These are phyloP conservation scores for Eimeria tenella DNA, from an alignment of 169 alveolate genomes.

Conservation along the genomic window DNA sequence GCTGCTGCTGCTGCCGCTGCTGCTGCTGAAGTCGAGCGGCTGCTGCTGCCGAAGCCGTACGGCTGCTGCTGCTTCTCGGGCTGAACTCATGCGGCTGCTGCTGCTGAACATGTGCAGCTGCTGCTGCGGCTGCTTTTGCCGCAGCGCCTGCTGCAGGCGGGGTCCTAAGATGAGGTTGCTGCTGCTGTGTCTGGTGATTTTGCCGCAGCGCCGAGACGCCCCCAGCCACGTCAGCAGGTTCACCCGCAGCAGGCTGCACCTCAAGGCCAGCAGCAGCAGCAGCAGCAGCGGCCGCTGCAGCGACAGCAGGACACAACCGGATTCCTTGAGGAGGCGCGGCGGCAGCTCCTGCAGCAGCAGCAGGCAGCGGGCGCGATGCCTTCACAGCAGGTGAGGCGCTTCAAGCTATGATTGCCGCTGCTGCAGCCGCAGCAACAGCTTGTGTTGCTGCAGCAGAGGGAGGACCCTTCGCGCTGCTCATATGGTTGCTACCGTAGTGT, in stretches of 20 bases:
- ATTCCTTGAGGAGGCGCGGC: neutral
- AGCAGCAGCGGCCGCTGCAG: constrained; percentile 22
- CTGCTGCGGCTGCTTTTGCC: constrained; percentile 9
- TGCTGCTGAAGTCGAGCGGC: neutral
- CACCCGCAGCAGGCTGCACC: constrained; percentile 22
- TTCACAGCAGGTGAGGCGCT: constrained; percentile 16
- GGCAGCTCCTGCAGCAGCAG: constrained; percentile 30
- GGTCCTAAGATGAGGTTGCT: neutral
- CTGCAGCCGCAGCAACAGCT: neutral
- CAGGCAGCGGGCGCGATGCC: constrained; percentile 11
- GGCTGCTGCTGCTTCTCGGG: constrained; percentile 11
- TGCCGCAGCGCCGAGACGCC: neutral
- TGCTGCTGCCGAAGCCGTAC: neutral
- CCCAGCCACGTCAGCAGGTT: constrained; percentile 46
- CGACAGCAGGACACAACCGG: neutral
- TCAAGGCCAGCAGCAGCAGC: neutral
- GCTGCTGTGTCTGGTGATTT: neutral
- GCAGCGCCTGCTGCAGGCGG: neutral
- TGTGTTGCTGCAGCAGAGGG: neutral
- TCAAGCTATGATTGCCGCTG: neutral
- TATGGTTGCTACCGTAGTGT: neutral
- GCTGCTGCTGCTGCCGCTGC: constrained; percentile 10
- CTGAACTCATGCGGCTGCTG: constrained; percentile 17
- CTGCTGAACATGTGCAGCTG: neutral
- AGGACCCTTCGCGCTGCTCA: neutral